Evolutionary conservation across 306 rosid genomes (phyloP).

Genomic region (Astragalus glycyphyllos): DNA sequence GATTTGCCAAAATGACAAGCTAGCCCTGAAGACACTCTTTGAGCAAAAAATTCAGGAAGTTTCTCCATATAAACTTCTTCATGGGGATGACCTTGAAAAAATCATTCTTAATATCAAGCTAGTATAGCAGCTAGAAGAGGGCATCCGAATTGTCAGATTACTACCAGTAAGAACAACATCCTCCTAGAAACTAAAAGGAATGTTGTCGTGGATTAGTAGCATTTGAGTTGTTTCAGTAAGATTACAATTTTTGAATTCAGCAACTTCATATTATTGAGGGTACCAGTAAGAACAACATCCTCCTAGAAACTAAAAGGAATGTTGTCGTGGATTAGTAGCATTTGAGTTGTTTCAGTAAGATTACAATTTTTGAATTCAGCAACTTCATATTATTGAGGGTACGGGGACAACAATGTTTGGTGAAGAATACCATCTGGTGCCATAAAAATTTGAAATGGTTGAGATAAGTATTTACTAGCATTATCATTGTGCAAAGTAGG

Average conservation of each 20-base stretch:
- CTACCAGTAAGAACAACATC: background rate
- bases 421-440: conserved; percentile 1
- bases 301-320: background rate
- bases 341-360: conserved; percentile 1
- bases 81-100: too few relatives aligned
- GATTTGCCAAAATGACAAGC: too few relatives aligned
- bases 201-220: background rate
- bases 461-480: background rate
- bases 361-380: background rate
- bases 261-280: too few relatives aligned
- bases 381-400: background rate
- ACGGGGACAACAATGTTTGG: background rate
- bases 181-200: background rate
- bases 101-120: too few relatives aligned
- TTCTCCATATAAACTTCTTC: too few relatives aligned
- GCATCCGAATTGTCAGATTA: too few relatives aligned
- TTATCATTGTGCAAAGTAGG: background rate
- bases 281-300: background rate
- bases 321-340: background rate
- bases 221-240: conserved; percentile 3
- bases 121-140: background rate
- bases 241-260: background rate
- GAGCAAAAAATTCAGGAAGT: too few relatives aligned
- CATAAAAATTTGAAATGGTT: background rate
- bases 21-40: too few relatives aligned